phyloP scores from a whole-genome alignment of 164 flowering plant species.

The Cinnamomum chago region DNA sequence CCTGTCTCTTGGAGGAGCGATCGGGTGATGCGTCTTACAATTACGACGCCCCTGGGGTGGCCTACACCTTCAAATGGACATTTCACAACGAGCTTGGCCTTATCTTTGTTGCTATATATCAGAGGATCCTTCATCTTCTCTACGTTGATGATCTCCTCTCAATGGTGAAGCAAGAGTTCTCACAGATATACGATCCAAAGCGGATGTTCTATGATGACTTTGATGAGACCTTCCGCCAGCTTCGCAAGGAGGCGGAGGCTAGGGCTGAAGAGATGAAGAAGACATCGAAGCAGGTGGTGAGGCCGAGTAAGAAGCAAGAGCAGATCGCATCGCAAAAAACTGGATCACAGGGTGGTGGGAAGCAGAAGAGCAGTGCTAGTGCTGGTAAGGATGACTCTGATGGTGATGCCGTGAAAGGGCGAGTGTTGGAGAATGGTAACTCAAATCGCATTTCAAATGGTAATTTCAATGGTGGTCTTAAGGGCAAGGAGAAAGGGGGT shows the following conservation, averaged over 20 bases:
- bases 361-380: constrained; percentile 32
- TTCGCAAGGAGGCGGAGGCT: constrained; percentile 77
- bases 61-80: constrained; percentile 91
- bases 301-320: constrained; percentile 18
- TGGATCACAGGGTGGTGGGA: constrained; percentile 40
- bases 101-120: constrained; percentile 93
- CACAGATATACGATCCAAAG: constrained; percentile 72
- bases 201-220: constrained; percentile 62
- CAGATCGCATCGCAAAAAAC: constrained; percentile 28
- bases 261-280: constrained; percentile 82
- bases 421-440: constrained; percentile 42
- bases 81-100: constrained; percentile 92
- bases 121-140: constrained; percentile 70
- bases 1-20: constrained; percentile 92
- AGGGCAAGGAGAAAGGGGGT: constrained; percentile 52
- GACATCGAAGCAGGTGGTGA: constrained; percentile 45
- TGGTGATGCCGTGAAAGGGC: constrained; percentile 30
- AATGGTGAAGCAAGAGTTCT: constrained; percentile 76
- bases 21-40: constrained; percentile 83
- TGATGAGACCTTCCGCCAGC: constrained; percentile 77
- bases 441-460: constrained; percentile 8
- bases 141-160: constrained; percentile 90
- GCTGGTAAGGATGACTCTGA: constrained; percentile 49
- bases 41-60: constrained; percentile 74
- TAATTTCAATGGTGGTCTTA: constrained; percentile 37